These are phyloP conservation scores for Nephelium lappaceum DNA, from an alignment of 345 rosid species.

Conservation along the genomic window DNA sequence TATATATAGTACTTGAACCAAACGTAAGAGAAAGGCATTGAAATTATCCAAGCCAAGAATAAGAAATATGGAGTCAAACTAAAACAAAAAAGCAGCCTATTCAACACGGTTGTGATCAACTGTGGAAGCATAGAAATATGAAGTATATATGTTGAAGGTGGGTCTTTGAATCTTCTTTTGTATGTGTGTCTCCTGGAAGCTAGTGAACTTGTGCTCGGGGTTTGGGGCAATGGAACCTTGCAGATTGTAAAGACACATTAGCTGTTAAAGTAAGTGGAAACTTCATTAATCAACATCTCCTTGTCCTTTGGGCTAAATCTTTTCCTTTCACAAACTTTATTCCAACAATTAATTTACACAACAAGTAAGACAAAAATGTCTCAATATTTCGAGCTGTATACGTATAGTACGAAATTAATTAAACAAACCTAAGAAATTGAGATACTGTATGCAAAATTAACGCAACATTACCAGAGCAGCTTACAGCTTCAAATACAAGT, in stretches of 20 bases:
- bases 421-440: not conserved
- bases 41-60: not conserved
- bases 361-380: not conserved
- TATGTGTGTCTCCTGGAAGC: conserved; percentile 22
- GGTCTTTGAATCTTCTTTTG: conserved; percentile 26
- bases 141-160: not conserved
- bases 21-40: not conserved
- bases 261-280: conserved; percentile 15
- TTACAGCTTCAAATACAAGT: not conserved
- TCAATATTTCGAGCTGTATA: not conserved
- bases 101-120: conserved; percentile 28
- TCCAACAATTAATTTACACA: conserved; percentile 3
- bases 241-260: not conserved
- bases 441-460: no score
- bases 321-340: not conserved
- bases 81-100: conserved; percentile 9
- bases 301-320: conserved; percentile 12
- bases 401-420: no score
- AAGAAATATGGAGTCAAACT: conserved; percentile 17
- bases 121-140: conserved; percentile 12
- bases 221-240: conserved; percentile 18
- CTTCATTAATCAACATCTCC: conserved; percentile 30
- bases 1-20: not conserved
- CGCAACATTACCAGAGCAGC: no score
- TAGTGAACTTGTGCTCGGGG: conserved; percentile 29